Evolutionary conservation across 495 filamentous ascomycete species (phyloP).

Genomic region (Penicillium paxilli): DNA sequence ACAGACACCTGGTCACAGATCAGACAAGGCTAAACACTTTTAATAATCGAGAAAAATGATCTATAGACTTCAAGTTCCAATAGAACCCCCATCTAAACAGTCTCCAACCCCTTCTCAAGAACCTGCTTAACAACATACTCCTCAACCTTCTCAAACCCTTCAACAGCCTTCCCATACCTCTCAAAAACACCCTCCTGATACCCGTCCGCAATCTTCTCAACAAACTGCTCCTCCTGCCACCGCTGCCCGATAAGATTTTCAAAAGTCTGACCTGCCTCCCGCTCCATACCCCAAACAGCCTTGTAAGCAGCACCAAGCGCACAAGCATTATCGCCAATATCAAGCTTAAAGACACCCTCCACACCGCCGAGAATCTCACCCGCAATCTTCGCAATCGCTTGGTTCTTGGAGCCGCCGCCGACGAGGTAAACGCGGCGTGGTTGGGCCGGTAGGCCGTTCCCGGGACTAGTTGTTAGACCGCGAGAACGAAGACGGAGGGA

Average conservation of each 20-base stretch:
- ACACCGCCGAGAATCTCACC: constrained; percentile 85
- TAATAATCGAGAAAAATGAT: neutral
- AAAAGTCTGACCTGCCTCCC: constrained; percentile 69
- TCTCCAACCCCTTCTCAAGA: neutral
- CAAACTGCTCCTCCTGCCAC: constrained; percentile 82
- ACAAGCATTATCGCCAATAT: constrained; percentile 95
- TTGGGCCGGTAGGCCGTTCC: constrained; percentile 66
- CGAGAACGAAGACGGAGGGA: constrained; percentile 82
- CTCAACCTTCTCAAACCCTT: constrained; percentile 82
- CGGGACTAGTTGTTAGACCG: constrained; percentile 64
- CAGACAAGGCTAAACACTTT: too few species aligned
- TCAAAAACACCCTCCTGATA: constrained; percentile 74
- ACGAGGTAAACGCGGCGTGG: constrained; percentile 91
- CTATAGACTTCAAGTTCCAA: neutral
- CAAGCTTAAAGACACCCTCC: constrained; percentile 88
- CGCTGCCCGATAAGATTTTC: constrained; percentile 78
- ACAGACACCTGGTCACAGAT: too few species aligned
- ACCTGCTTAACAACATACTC: constrained; percentile 54
- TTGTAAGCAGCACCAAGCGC: constrained; percentile 96
- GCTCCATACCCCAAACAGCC: constrained; percentile 87
- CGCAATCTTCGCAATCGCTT: constrained; percentile 76
- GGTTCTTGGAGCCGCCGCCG: constrained; percentile 85
- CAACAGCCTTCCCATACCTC: constrained; percentile 71
- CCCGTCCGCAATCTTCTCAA: constrained; percentile 78
- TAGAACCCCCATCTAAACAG: neutral